A percentile compares a stretch with the other conserved stretches of the same genome.
These are phyloP conservation scores for Penicillium atrosanguineum DNA, from an alignment of 495 filamentous ascomycete genomes.

Conservation along the genomic window DNA sequence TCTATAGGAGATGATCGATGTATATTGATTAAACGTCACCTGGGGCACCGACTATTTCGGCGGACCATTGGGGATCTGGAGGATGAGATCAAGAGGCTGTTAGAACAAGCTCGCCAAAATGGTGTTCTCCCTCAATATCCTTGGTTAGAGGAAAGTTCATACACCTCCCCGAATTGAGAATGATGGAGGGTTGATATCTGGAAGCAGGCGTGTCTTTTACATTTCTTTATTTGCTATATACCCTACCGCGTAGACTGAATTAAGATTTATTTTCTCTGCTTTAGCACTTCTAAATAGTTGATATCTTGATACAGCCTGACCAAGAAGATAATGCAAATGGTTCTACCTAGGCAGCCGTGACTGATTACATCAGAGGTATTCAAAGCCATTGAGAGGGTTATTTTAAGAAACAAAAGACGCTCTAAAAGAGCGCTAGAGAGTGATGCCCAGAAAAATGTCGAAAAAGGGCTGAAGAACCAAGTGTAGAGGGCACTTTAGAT, in stretches of 20 bases:
- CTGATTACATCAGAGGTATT: no score
- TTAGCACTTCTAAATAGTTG: no score
- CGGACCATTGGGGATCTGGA: neutral
- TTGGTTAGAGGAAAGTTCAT: neutral
- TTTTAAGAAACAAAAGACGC: no score
- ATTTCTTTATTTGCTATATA: neutral
- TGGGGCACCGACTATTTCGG: neutral
- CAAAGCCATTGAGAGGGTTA: no score
- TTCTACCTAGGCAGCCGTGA: no score
- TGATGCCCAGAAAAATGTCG: no score
- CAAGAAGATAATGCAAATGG: no score
- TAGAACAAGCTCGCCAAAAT: neutral
- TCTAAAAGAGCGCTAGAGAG: no score
- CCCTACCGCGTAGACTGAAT: neutral
- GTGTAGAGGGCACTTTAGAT: no score
- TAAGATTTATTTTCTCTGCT: neutral
- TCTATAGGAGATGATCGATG: neutral
- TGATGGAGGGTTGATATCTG: neutral
- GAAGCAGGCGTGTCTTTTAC: neutral
- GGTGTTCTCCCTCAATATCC: neutral
- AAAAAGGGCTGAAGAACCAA: no score
- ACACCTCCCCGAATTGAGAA: neutral
- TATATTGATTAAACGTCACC: conserved; percentile 1
- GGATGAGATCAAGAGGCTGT: neutral
- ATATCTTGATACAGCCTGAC: no score